Base-by-base conservation (phyloP, 345 rosid genomes). In the Eucalyptus cloeziana region DNA sequence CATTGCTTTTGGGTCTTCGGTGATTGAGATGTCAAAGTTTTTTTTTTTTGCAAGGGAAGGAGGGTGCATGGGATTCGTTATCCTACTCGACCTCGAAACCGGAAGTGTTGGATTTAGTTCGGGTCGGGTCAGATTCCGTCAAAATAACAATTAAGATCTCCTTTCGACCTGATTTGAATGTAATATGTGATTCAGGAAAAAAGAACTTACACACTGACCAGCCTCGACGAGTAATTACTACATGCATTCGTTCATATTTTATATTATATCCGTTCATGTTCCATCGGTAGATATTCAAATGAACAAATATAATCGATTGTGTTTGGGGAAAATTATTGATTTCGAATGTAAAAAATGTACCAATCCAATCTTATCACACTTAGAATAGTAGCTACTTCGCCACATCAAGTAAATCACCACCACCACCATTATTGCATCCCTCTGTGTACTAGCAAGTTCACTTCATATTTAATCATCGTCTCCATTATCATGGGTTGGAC, bases 191-290 rank as follows among this genome's bases (percentile, higher is more conserved):
- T 52, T 8, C 58, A 0, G 2, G 25, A 52, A 11, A 12, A 52
- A 19, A 44, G 47, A 52, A 19, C 40, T n/a, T n/a, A 19, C 37
- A 7, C 21, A n/a, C 1, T 0, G 10, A 8, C 1, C 19, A 1
- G 2, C 4, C 76, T 64, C 19, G 1, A 4, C 19, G 0, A 21
- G 60, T 1, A 4, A 8, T 54, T 54, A 54, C 60, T 19, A 54
- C 60, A 21, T 9, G 25, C 10, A 22, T 17, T 54, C 4, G 60
- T 25, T 40, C 40, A 62, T 27, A 30, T 6, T 27, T 27, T 13
- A 12, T 0, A 62, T 62, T 15, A 30, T 30, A 62, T 27, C 3
- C 4, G 0, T 60, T 60, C 67, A 25, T 25, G 11, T 60, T 6
- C 14, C 67, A 60, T 60, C 16, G 14, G 7, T 60, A 60, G 16